These are phyloP conservation scores for Tricholoma furcatifolium DNA, from an alignment of 768 basidiomycete species.

Conservation along the genomic window DNA sequence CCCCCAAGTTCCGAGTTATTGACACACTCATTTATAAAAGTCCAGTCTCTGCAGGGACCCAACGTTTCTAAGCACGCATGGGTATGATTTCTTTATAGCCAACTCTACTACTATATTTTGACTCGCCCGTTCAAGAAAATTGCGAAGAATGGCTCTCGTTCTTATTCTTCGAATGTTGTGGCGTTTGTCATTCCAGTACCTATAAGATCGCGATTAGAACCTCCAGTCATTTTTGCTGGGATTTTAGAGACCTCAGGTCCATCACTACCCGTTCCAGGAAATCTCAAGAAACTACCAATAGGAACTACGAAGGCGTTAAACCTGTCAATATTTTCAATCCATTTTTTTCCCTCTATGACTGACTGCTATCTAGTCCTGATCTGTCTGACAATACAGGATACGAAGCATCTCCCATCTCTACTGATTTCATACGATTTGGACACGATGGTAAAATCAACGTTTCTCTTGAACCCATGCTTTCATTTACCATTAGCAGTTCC, in stretches of 20 bases:
- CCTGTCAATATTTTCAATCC: constrained; percentile 39
- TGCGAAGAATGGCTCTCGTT: constrained; percentile 33
- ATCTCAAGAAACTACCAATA: constrained; percentile 38
- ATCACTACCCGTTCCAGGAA: constrained; percentile 28
- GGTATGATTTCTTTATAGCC: constrained; percentile 28
- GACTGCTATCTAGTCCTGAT: constrained; percentile 42
- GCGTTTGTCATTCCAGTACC: constrained; percentile 45
- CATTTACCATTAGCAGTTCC: constrained; percentile 45
- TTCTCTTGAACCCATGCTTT: not conserved
- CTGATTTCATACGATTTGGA: constrained; percentile 38
- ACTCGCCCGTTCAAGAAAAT: constrained; percentile 25
- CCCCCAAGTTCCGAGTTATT: constrained; percentile 38
- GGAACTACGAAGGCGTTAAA: constrained; percentile 52
- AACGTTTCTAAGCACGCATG: constrained; percentile 29
- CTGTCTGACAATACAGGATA: constrained; percentile 50
- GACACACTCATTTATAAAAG: constrained; percentile 30
- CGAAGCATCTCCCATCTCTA: constrained; percentile 46
- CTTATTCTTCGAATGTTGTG: constrained; percentile 44
- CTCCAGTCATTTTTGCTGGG: constrained; percentile 42
- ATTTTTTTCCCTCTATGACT: not conserved
- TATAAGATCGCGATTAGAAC: constrained; percentile 27
- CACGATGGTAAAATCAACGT: constrained; percentile 46
- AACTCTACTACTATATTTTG: not conserved
- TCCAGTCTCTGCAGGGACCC: constrained; percentile 14
- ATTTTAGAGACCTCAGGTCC: constrained; percentile 47